Base-by-base conservation (phyloP, 1,284 basidiomycete species). In the Wallemia mellicola region DNA sequence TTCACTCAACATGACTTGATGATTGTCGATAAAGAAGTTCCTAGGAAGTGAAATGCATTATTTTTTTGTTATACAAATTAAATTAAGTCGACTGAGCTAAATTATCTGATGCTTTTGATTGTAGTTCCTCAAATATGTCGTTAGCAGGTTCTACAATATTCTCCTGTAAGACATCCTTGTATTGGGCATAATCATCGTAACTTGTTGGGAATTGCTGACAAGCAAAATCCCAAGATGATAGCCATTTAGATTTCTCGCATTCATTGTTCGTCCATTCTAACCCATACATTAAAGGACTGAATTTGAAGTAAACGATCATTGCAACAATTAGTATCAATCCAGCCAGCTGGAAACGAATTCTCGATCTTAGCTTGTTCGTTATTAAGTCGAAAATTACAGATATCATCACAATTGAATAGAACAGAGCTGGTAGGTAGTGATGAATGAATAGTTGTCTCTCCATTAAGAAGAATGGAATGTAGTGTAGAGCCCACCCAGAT, bases 381-480 rank as follows among this genome's bases (percentile, higher is more conserved):
- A 79, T 69, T 54, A 88, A 76, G 69, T 98, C 94, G 66, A 96
- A 95, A 1, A 85, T 75, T 1, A 75, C 76, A 59, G 82, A 83
- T 27, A 77, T 75, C 26, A 89, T 73, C 9, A 98, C 76, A 64
- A 96, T 80, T 24, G 86, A 81, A 67, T 91, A 96, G 71, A 94
- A 98, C 17, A 99, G 87, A 0, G 87, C 86, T 2, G 92, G 92
- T 7, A 99, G 80, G 69, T 99, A 99, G 71, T 99, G 92, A 70
- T 99, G 92, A 38, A 99, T 75, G 76, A 95, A 95, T 28, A 92
- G 76, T 68, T 99, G 94, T 60, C 94, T 85, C 67, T 78, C 83
- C 88, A 99, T 95, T 30, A 95, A 76, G 80, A 86, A 98, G 78
- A 98, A 99, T 14, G 94, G 94, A 67, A 86, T 74, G 73, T 95